Base-by-base conservation (phyloP, 768 basidiomycete species). In the Hemileccinum impolitum region DNA sequence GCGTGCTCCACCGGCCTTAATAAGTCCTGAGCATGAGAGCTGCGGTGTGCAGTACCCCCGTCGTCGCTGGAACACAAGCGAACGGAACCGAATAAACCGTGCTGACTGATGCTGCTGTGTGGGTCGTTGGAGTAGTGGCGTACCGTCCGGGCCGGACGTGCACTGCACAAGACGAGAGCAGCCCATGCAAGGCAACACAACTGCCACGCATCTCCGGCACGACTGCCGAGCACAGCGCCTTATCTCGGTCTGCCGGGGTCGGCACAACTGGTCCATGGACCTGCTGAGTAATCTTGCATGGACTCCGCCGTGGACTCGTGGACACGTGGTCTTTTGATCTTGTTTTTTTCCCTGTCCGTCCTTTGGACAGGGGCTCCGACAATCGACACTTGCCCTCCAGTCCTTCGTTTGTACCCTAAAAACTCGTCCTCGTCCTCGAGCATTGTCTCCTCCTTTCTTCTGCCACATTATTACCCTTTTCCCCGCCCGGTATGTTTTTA, bases 341-440 rank as follows among this genome's bases (percentile, higher is more conserved):
- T 47, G 60, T 63, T 66, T 66, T 66, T 66, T 67, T 63, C 66
- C 63, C 59, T 65, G 66, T 63, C 60, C 49, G 55, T 59, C 65
- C 52, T 50, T 61, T 65, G 61, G 65, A 67, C 65, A 66, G 65
- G 65, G 65, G 65, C 65, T 66, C 63, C 60, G 66, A 68, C 65
- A 68, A 67, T 67, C 65, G 53, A 67, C 65, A 46, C 61, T 63
- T 58, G 59, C 45, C 48, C 59, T 51, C 53, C 55, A 42, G 54
- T 30, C 56, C 39, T 37, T 51, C 50, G 17, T 49, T 58, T 51
- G 34, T 15, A 19, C 39, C 23, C 40, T 31, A 51, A 57, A 66
- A 56, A 56, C 51, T 34, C 9, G 49, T 53, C 21, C 48, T 59
- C 8, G 46, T 55, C 48, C 41, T 48, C 9, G 26, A 48, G 11